Percentiles rank a stretch among this genome's conserved stretches.
phyloP scores from a whole-genome alignment of 495 filamentous ascomycete species.

The Penicillium crystallinum region DNA sequence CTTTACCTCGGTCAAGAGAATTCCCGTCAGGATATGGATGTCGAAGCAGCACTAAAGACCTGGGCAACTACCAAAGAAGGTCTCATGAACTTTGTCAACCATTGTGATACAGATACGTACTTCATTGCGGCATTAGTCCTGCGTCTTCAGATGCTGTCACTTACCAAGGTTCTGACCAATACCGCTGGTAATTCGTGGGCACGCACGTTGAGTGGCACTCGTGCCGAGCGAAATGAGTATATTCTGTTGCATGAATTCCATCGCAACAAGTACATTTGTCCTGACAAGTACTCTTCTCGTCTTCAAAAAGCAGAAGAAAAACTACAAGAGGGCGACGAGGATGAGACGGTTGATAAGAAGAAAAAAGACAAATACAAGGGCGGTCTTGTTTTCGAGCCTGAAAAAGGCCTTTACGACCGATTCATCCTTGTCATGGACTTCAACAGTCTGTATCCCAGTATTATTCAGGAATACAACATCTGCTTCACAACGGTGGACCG shows the following conservation, averaged over 20 bases:
- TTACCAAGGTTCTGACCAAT: constrained; percentile 94
- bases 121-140: constrained; percentile 88
- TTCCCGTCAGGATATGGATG: constrained; percentile 75
- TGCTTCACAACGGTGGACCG: constrained; percentile 97
- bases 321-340: constrained; percentile 59
- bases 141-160: constrained; percentile 81
- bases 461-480: constrained; percentile 99
- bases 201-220: constrained; percentile 87
- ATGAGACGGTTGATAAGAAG: constrained; percentile 79
- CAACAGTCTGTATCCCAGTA: constrained; percentile 97
- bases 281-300: constrained; percentile 78
- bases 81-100: constrained; percentile 85
- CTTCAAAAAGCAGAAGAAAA: constrained; percentile 63
- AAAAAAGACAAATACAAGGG: constrained; percentile 99
- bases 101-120: constrained; percentile 91
- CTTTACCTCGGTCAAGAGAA: constrained; percentile 71
- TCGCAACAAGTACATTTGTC: constrained; percentile 93
- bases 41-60: constrained; percentile 77
- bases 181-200: constrained; percentile 98
- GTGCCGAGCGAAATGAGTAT: constrained; percentile 97
- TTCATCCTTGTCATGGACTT: constrained; percentile 99
- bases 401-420: constrained; percentile 94
- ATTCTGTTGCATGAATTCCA: constrained; percentile 97
- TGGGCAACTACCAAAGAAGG: constrained; percentile 82
- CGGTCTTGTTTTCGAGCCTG: constrained; percentile 95